These are phyloP conservation scores for Steccherinum ochraceum DNA, from an alignment of 768 basidiomycete genomes.

Conservation along the genomic window DNA sequence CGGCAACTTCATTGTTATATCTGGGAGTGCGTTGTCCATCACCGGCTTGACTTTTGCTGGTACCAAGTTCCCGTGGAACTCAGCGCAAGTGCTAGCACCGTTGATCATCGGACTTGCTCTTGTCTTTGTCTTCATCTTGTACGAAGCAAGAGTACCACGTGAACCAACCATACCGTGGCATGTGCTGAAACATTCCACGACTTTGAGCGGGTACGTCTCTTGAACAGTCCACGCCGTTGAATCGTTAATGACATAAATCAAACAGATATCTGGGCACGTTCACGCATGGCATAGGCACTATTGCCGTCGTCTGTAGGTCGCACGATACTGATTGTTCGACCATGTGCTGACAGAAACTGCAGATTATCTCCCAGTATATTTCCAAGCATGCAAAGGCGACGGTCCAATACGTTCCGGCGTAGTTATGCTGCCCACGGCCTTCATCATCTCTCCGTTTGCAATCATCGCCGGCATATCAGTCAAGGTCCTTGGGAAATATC, in stretches of 20 bases:
- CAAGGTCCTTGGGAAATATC: slow-evolving; percentile 20
- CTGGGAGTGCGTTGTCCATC: slow-evolving; percentile 24
- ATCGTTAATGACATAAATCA: neutral
- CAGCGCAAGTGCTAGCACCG: slow-evolving; percentile 31
- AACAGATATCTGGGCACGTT: slow-evolving; percentile 24
- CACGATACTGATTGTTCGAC: neutral
- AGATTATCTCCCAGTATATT: slow-evolving; percentile 39
- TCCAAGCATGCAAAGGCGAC: slow-evolving; percentile 33
- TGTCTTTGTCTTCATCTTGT: slow-evolving; percentile 18
- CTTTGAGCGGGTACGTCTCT: slow-evolving; percentile 7
- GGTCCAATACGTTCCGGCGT: slow-evolving; percentile 25
- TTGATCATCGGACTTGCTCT: slow-evolving; percentile 32
- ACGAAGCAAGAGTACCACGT: slow-evolving; percentile 8
- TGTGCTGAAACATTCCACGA: slow-evolving; percentile 7
- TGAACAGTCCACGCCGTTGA: no score
- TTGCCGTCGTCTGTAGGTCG: slow-evolving; percentile 19
- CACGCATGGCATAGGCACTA: slow-evolving; percentile 10
- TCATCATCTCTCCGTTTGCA: slow-evolving; percentile 23
- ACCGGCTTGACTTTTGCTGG: slow-evolving; percentile 39
- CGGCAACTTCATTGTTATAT: slow-evolving; percentile 29
- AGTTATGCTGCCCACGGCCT: slow-evolving; percentile 16
- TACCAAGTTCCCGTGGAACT: slow-evolving; percentile 31
- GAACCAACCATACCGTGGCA: slow-evolving; percentile 12
- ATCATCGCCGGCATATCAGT: slow-evolving; percentile 21
- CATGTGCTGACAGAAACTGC: neutral